phyloP scores from a whole-genome alignment of 805 yeast species.

The Kodamaea kaohsiungensis region DNA sequence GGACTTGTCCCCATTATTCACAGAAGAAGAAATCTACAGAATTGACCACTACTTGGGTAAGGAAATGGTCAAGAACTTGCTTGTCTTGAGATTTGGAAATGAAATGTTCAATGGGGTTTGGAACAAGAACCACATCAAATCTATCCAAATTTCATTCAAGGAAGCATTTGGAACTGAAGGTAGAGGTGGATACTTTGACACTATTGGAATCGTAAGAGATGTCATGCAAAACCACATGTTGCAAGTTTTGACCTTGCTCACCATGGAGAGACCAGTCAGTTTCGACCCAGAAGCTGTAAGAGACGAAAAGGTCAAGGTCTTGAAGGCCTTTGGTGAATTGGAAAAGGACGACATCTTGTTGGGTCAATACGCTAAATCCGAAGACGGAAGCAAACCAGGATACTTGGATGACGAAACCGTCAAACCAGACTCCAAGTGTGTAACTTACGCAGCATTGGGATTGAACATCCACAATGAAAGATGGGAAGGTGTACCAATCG shows the following conservation, averaged over 20 bases:
- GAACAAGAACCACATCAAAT: slow-evolving; percentile 76
- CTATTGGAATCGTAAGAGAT: slow-evolving; percentile 93
- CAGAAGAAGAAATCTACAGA: slow-evolving; percentile 89
- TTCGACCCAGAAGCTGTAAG: slow-evolving; percentile 90
- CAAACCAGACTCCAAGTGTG: slow-evolving; percentile 75
- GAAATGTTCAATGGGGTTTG: slow-evolving; percentile 84
- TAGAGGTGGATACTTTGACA: slow-evolving; percentile 96
- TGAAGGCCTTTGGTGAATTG: slow-evolving; percentile 76
- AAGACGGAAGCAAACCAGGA: slow-evolving; percentile 87
- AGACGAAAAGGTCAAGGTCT: slow-evolving; percentile 93
- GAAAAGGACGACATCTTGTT: slow-evolving; percentile 65
- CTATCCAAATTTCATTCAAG: slow-evolving; percentile 88
- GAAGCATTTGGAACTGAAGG: slow-evolving; percentile 99
- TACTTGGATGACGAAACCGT: slow-evolving; percentile 94
- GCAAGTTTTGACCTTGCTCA: slow-evolving; percentile 86
- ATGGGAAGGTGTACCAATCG: slow-evolving; percentile 98
- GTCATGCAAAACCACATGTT: slow-evolving; percentile 97
- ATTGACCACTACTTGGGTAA: slow-evolving; percentile 98
- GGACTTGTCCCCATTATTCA: slow-evolving; percentile 79
- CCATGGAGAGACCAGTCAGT: slow-evolving; percentile 96
- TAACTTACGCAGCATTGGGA: slow-evolving; percentile 87
- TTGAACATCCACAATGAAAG: slow-evolving; percentile 85
- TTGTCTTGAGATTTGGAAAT: slow-evolving; percentile 89
- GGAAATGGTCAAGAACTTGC: slow-evolving; percentile 94
- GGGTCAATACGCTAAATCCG: slow-evolving; percentile 86